These are phyloP conservation scores for Colletotrichum salicis DNA, from an alignment of 2,329 filamentous ascomycete species.

Conservation along the genomic window DNA sequence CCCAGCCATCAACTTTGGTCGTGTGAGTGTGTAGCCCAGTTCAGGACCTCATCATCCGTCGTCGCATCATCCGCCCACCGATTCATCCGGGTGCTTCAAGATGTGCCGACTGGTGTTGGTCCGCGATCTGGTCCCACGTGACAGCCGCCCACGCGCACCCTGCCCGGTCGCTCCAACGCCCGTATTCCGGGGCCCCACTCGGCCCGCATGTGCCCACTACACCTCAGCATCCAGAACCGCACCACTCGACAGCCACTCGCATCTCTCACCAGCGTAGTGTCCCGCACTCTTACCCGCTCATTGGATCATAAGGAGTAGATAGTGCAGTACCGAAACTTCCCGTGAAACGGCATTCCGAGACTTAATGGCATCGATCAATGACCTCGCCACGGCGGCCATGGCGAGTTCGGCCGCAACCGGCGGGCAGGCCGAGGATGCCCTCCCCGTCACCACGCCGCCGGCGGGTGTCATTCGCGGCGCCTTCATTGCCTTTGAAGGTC, in stretches of 20 bases:
- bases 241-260: not conserved
- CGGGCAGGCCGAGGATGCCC: constrained; percentile 2
- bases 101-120: not conserved
- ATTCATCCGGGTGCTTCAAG: not conserved
- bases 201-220: constrained; percentile 5
- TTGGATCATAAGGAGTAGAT: not conserved
- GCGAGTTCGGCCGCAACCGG: constrained; percentile 48
- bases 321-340: no score
- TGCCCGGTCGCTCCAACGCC: not conserved
- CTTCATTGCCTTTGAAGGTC: constrained; percentile 86
- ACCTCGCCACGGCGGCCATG: constrained; percentile 60
- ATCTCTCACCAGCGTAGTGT: not conserved
- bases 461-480: constrained; percentile 65
- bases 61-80: not conserved
- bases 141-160: constrained; percentile 8
- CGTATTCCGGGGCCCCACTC: constrained; percentile 19
- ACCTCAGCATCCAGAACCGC: not conserved
- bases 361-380: constrained; percentile 60
- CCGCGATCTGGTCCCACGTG: constrained; percentile 15
- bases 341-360: not conserved
- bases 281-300: not conserved
- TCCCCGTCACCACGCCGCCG: constrained; percentile 3
- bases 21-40: not conserved
- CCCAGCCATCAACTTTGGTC: not conserved
- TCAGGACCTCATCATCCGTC: not conserved